Evolutionary conservation across 2,329 filamentous ascomycete genomes (phyloP), one percentile per base, ranked within the genome.

Genomic region (Fusarium veterinarium): DNA sequence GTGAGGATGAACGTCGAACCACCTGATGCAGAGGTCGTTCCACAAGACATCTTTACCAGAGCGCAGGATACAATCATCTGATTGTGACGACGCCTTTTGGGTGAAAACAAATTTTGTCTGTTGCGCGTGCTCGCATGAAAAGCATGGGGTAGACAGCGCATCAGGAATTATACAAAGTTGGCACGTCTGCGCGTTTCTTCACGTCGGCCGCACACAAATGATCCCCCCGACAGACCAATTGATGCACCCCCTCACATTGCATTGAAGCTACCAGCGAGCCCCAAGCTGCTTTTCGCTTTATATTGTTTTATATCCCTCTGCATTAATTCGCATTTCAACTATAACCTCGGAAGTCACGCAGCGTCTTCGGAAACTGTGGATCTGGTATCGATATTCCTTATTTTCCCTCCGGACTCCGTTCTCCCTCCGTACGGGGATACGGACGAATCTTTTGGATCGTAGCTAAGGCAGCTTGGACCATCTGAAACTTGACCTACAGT

Each of bases 1-100:
- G 44, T 71, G 56, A 56, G 73, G 71, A 74, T 52, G 73, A 72
- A 74, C 57, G 75, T 77, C 76, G 76, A 75, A 77, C 76, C 76
- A 77, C 67, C 69, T 71, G 66, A 75, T 72, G 64, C 71, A 69
- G 56, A 58, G 41, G 64, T 77, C 75, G 68, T 66, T 60, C 76
- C 76, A 77, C 69, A 67, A 65, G 69, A 41, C 63, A 58, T 46
- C 67, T 67, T 66, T 52, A 61, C 37, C 56, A 59, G 37, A 70
- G 53, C 40, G 25, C 23, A 63, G 48, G 59, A 57, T 41, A 40
- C 30, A 59, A 77, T 77, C 75, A 77, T 77, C 58, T 75, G 72
- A 77, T 73, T 64, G 67, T 74, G 75, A 77, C 66, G 72, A 51
- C 49, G 63, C 31, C 28, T 35, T 33, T 56, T 62, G 57, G 57